Base-by-base conservation (phyloP, 2,329 filamentous ascomycete genomes). In the Trichoderma sp. region DNA sequence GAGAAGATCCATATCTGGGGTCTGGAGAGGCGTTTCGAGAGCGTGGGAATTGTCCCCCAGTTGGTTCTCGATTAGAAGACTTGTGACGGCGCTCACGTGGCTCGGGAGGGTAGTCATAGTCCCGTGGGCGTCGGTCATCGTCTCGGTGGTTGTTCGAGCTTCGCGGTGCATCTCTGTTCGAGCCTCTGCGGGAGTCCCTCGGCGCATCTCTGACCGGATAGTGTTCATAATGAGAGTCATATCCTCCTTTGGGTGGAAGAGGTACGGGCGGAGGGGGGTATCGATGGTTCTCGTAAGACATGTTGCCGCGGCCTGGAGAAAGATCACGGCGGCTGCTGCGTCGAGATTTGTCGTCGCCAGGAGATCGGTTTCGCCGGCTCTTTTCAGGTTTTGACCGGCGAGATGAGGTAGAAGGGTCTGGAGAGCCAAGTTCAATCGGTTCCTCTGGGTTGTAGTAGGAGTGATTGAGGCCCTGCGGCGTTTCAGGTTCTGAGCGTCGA, bases 401-500 rank as follows among this genome's bases (percentile, higher is more conserved):
- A 33, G 66, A 61, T 2, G 69, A 61, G 3, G 69, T 27, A 5
- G 64, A 29, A 16, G 57, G 8, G 1, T 29, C 35, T 21, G 35
- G 35, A 11, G 19, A 58, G 33, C 5, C 7, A 6, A 55, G 21
- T 16, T 43, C 58, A 27, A 60, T 16, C 3, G 59, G 29, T 29
- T 47, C 66, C 29, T 69, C 60, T 16, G 69, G 47, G 6, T 65
- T 5, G 19, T 71, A 69, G 35, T 69, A 71, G 47, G 68, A 68
- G 6, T 56, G 33, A 47, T 71, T 70, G 53, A 70, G 69, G 52
- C 69, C 69, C 21, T 43, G 57, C 29, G 52, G 19, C 14, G 24
- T 14, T 13, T 63, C 59, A 2, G 63, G 57, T 16, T 69, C 68
- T 13, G 37, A 19, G 56, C 47, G 55, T 16, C 63, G 52, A 5